Evolutionary conservation across 192 early-diverging fungal species (phyloP), one percentile per base, ranked within the genome.

Genomic region (Coemansia sp.): DNA sequence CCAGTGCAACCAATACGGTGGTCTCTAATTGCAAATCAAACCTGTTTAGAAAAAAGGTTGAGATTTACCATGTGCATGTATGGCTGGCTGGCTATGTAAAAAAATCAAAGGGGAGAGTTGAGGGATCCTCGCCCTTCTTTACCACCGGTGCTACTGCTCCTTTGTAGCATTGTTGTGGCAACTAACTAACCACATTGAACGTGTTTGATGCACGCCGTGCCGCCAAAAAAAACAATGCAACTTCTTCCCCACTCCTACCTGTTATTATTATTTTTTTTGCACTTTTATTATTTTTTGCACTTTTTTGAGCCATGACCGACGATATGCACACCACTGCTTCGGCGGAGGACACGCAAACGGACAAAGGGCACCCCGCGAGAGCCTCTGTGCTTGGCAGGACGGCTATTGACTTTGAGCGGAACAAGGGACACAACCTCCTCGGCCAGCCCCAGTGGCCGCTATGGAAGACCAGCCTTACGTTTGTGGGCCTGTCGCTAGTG

Each of bases 401-500:
- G 53, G 29, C 53, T 13, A 38, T 34, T 13, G 66, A 68, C 53
- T 71, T 53, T 65, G 69, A 63, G 58, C 52, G 55, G 24, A 38
- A 67, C 34, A 66, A 65, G 63, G 60, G 69, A 22, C 58, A 67
- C 46, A 84, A 84, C 52, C 64, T 84, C 11, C 72, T 84, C 0
- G 82, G 82, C 12, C 82, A 84, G 68, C 74, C 64, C 36, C 73
- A 70, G 27, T 84, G 82, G 82, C 50, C 68, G 33, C 5, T 39
- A 27, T 46, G 60, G 43, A 79, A 79, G 39, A 71, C 70, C 12
- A 41, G 69, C 1, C 47, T 52, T 16, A 64, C 70, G 3, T 80
- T 80, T 34, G 8, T 44, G 10, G 85, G 80, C 0, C 80, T 95
- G 40, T 80, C 84, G 10, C 66, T 92, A 13, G 85, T 86, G 4